Conservation (phyloP, 495 filamentous ascomycete genomes). For the Lophiostoma macrostomum region DNA sequence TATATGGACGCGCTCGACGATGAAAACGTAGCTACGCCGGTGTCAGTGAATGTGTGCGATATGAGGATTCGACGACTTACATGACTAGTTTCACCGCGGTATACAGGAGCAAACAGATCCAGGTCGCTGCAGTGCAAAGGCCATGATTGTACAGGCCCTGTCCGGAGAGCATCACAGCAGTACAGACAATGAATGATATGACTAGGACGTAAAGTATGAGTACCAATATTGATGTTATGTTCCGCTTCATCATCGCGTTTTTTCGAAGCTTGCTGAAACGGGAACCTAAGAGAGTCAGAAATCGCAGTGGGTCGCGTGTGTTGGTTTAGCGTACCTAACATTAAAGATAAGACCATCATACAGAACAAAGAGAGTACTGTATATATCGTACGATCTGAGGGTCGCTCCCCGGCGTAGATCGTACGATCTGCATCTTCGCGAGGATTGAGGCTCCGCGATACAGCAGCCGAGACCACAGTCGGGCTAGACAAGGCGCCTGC, state of each 20-base stretch:
- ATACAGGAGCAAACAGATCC: neutral
- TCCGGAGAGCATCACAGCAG: neutral
- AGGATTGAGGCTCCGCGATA: no score
- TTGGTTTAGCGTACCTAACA: no score
- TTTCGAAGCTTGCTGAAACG: neutral
- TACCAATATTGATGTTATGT: neutral
- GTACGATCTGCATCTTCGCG: no score
- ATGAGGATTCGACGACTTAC: no score
- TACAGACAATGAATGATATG: neutral
- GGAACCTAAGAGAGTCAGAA: neutral
- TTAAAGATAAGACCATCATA: no score
- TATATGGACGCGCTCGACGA: constrained; percentile 8
- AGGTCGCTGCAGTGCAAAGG: neutral
- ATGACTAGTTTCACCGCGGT: neutral
- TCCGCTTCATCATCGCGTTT: neutral
- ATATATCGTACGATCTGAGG: no score
- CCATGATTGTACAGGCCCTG: neutral
- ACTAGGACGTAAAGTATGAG: neutral
- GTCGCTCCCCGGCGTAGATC: no score
- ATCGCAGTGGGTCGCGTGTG: no score
- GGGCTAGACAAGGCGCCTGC: no score
- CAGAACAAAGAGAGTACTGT: no score
- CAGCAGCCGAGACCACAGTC: no score
- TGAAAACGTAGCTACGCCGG: constrained; percentile 2
- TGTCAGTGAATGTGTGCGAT: no score